A percentile compares a stretch with the other conserved stretches of the same genome.
Evolutionary conservation across 2,329 filamentous ascomycete species (phyloP).

Genomic region (Phialocephala subalpina): DNA sequence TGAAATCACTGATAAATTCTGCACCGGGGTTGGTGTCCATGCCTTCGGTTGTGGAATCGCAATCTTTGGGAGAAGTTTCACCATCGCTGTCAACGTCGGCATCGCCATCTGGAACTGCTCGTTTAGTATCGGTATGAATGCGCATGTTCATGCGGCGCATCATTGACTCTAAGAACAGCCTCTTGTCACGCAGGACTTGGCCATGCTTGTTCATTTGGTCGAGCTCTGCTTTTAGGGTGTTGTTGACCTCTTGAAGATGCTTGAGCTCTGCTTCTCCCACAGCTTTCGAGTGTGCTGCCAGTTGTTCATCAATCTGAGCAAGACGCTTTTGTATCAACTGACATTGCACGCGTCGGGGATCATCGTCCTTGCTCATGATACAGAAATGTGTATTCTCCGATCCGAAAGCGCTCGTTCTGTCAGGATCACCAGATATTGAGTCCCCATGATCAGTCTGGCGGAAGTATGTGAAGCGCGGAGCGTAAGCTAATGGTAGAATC

Average conservation of each 20-base stretch:
- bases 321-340: slow-evolving; percentile 85
- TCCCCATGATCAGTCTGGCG: slow-evolving; percentile 92
- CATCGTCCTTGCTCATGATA: slow-evolving; percentile 90
- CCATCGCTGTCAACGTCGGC: slow-evolving; percentile 49
- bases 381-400: slow-evolving; percentile 94
- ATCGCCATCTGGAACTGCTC: slow-evolving; percentile 39
- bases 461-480: slow-evolving; percentile 97
- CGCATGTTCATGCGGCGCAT: slow-evolving; percentile 43
- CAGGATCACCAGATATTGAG: slow-evolving; percentile 79
- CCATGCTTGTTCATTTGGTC: slow-evolving; percentile 66
- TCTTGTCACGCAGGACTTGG: slow-evolving; percentile 64
- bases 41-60: slow-evolving; percentile 54
- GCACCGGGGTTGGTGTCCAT: slow-evolving; percentile 74
- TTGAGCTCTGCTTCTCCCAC: slow-evolving; percentile 80
- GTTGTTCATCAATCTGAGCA: slow-evolving; percentile 79
- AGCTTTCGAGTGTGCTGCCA: slow-evolving; percentile 75
- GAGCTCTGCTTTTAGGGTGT: slow-evolving; percentile 62
- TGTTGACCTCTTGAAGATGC: slow-evolving; percentile 60
- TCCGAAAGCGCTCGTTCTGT: slow-evolving; percentile 88
- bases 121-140: slow-evolving; percentile 39
- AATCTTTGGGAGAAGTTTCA: slow-evolving; percentile 40
- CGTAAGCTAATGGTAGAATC: slow-evolving; percentile 90
- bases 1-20: slow-evolving; percentile 93
- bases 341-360: slow-evolving; percentile 87
- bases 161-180: slow-evolving; percentile 65